Evolutionary conservation across 352 stramenopile genomes (phyloP).

Genomic region (Phytophthora aleatoria): DNA sequence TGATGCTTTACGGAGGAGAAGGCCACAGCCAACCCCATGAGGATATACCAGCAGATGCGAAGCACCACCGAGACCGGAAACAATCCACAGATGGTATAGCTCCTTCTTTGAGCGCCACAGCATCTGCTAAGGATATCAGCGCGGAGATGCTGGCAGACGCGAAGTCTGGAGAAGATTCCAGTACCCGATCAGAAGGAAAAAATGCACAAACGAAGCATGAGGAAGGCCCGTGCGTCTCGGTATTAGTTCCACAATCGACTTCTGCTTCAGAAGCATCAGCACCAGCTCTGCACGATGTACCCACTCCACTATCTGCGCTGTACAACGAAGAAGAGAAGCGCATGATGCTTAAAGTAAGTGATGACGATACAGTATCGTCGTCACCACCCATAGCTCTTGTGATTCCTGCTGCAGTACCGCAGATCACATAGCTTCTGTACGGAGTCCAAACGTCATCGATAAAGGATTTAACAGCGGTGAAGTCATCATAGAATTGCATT

Average conservation of each 20-base stretch:
- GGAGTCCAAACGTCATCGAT: neutral
- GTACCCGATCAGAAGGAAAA: neutral
- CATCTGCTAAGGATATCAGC: neutral
- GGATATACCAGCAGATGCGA: slow-evolving; percentile 17
- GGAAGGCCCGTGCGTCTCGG: slow-evolving; percentile 20
- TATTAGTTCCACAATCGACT: slow-evolving; percentile 13
- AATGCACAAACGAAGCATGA: slow-evolving; percentile 5
- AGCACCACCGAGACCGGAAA: slow-evolving; percentile 20
- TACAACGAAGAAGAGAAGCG: slow-evolving; percentile 78
- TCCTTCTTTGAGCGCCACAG: neutral
- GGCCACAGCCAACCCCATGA: slow-evolving; percentile 10
- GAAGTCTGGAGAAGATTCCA: neutral
- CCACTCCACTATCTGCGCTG: slow-evolving; percentile 65
- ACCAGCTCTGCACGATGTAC: slow-evolving; percentile 35
- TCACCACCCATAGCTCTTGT: slow-evolving; percentile 27
- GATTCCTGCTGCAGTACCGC: slow-evolving; percentile 23
- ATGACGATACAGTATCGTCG: slow-evolving; percentile 8
- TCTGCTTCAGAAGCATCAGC: slow-evolving; percentile 11
- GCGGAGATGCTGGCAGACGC: neutral
- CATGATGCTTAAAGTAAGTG: slow-evolving; percentile 58
- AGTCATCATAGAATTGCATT: too few species aligned
- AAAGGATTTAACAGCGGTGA: neutral
- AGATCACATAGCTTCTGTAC: slow-evolving; percentile 6
- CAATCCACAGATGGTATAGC: slow-evolving; percentile 15
- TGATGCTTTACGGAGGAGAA: slow-evolving; percentile 26